Evolutionary conservation across 768 basidiomycete genomes (phyloP), one percentile per base, ranked within the genome.

Genomic region (Amanita molliuscula): DNA sequence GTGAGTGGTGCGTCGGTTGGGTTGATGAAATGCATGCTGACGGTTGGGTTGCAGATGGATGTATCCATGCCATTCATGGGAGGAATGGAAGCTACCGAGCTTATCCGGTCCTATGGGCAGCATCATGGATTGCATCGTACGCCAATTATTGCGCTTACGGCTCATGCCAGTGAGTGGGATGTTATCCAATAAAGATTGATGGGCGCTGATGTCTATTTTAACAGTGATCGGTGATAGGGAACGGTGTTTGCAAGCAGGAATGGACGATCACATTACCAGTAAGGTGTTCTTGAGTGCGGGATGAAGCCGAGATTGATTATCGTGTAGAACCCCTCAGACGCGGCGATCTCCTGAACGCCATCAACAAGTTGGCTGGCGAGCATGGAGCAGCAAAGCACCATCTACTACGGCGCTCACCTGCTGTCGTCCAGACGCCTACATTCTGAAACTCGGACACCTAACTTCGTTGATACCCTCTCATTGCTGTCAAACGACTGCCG

Each of bases 61-160:
- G 86, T 96, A 11, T 96, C 93, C 9, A 94, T 95, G 91, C 91
- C 93, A 5, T 85, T 94, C 67, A 97, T 98, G 91, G 93, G 94
- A 44, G 94, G 95, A 55, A 91, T 95, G 83, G 94, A 99, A 66
- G 91, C 95, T 1, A 99, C 96, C 0, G 85, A 92, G 55, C 72
- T 90, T 51, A 96, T 97, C 54, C 81, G 95, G 46, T 76, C 79
- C 33, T 90, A 82, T 61, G 95, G 98, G 69, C 68, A 75, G 62
- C 75, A 82, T 54, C 80, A 80, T 55, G 74, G 79, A 6, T 69
- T 91, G 26, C 61, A 78, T 13, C 76, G 82, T 2, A 90, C 82
- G 5, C 95, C 96, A 0, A 98, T 99, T 57, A 91, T 98, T 58
- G 96, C 96, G 1, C 72, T 99, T 35, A 98, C 96, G 1, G 95